A percentile compares a stretch with the other conserved stretches of the same genome.
Evolutionary conservation across 1,139 yeast species (phyloP).

Genomic region (Kazachstania sp.): DNA sequence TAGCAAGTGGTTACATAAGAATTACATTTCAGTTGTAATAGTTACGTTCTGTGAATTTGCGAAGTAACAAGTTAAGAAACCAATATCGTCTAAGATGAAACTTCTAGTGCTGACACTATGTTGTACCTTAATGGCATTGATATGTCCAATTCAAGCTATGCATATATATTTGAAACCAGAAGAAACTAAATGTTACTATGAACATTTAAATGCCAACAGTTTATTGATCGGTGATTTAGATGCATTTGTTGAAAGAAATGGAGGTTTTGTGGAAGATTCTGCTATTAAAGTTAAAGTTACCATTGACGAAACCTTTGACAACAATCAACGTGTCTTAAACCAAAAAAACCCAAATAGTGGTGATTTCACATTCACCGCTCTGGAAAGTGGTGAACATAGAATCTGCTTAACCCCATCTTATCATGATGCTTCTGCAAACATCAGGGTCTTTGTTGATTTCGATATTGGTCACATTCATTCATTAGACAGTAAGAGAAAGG

Average conservation of each 20-base stretch:
- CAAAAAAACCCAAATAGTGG: slow-evolving; percentile 45
- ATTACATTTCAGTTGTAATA: background rate
- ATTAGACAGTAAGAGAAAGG: slow-evolving; percentile 41
- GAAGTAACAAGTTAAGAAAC: background rate
- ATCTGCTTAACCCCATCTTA: slow-evolving; percentile 51
- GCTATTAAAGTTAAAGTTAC: slow-evolving; percentile 35
- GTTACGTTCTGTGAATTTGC: background rate
- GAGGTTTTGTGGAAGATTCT: slow-evolving; percentile 33
- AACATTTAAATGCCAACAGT: slow-evolving; percentile 41
- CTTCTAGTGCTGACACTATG: background rate
- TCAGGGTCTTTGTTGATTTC: slow-evolving; percentile 41
- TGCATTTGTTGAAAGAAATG: slow-evolving; percentile 29
- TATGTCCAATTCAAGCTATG: slow-evolving; percentile 11
- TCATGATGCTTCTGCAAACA: slow-evolving; percentile 35
- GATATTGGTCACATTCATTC: slow-evolving; percentile 41
- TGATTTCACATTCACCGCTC: slow-evolving; percentile 52
- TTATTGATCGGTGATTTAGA: slow-evolving; percentile 42
- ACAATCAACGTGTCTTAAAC: slow-evolving; percentile 48
- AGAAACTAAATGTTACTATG: slow-evolving; percentile 16
- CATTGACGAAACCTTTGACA: slow-evolving; percentile 50
- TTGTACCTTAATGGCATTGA: background rate
- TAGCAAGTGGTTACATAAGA: too few relatives aligned
- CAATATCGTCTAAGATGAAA: background rate
- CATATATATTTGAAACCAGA: slow-evolving; percentile 31
- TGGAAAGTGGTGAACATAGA: slow-evolving; percentile 55